phyloP scores from a whole-genome alignment of 306 rosid species.

The Malus fusca region DNA sequence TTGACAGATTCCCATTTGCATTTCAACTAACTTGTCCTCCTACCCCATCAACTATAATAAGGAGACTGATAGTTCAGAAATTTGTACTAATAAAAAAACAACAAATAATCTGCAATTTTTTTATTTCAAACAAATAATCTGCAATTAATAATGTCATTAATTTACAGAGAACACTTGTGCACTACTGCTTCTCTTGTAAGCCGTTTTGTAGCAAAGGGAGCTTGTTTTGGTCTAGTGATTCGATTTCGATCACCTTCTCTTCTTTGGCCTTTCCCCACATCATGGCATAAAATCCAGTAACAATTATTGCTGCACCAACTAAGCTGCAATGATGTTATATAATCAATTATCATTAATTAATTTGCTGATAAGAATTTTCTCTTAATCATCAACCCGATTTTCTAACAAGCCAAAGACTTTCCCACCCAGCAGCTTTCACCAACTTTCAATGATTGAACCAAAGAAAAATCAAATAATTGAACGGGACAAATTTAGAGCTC shows the following conservation, averaged over 20 bases:
- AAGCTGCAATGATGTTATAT: constrained; percentile 22
- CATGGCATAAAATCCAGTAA: constrained; percentile 37
- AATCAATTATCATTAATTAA: not conserved
- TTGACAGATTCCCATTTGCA: too few species aligned
- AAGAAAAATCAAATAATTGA: not conserved
- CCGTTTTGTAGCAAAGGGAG: constrained; percentile 36
- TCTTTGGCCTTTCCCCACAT: constrained; percentile 47
- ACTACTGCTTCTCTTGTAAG: not conserved
- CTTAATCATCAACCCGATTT: not conserved
- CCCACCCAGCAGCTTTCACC: not conserved
- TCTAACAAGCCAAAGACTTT: not conserved
- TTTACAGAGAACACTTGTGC: not conserved
- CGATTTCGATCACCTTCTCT: constrained; percentile 8
- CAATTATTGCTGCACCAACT: constrained; percentile 39
- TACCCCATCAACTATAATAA: too few species aligned
- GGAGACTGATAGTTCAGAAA: too few species aligned
- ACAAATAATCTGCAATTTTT: too few species aligned
- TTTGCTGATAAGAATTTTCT: not conserved
- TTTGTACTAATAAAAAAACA: too few species aligned
- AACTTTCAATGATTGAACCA: not conserved
- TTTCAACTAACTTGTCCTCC: too few species aligned
- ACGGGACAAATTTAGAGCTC: not conserved
- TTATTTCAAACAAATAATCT: too few species aligned
- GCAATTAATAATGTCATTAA: too few species aligned
- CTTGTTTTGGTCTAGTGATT: not conserved